phyloP scores from a whole-genome alignment of 495 filamentous ascomycete genomes.

The Penicillium maclennaniae region DNA sequence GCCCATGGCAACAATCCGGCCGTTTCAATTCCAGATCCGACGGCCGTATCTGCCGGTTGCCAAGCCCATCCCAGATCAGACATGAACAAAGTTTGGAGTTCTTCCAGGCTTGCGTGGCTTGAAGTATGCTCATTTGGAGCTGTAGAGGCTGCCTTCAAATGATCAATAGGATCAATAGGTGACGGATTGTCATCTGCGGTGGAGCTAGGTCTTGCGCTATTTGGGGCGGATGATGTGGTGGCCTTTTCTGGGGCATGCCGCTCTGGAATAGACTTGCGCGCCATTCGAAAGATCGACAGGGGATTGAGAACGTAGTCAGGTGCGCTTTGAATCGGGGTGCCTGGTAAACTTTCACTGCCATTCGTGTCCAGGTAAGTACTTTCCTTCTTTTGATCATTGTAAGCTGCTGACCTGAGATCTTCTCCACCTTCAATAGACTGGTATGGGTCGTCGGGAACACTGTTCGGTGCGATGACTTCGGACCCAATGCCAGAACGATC shows the following conservation, averaged over 20 bases:
- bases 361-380: neutral
- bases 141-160: neutral
- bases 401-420: slow-evolving; percentile 11
- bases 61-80: slow-evolving; percentile 34
- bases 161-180: neutral
- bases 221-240: slow-evolving; percentile 16
- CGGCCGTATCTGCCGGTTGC: slow-evolving; percentile 32
- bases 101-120: slow-evolving; percentile 21
- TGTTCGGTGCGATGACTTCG: slow-evolving; percentile 23
- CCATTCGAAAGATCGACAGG: slow-evolving; percentile 32
- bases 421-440: slow-evolving; percentile 16
- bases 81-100: slow-evolving; percentile 30
- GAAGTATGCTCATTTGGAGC: neutral
- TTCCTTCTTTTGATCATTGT: neutral
- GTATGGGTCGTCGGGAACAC: slow-evolving; percentile 31
- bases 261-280: slow-evolving; percentile 29
- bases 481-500: slow-evolving; percentile 27
- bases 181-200: slow-evolving; percentile 3
- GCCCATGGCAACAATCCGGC: slow-evolving; percentile 30
- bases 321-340: slow-evolving; percentile 26
- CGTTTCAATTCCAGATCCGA: slow-evolving; percentile 26
- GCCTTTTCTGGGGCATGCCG: slow-evolving; percentile 29
- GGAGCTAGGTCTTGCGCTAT: slow-evolving; percentile 11
- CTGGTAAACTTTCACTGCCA: slow-evolving; percentile 13
- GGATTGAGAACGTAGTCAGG: slow-evolving; percentile 34